Evolutionary conservation across 208 protist genomes (phyloP).

Genomic region (Porcisia deanei): DNA sequence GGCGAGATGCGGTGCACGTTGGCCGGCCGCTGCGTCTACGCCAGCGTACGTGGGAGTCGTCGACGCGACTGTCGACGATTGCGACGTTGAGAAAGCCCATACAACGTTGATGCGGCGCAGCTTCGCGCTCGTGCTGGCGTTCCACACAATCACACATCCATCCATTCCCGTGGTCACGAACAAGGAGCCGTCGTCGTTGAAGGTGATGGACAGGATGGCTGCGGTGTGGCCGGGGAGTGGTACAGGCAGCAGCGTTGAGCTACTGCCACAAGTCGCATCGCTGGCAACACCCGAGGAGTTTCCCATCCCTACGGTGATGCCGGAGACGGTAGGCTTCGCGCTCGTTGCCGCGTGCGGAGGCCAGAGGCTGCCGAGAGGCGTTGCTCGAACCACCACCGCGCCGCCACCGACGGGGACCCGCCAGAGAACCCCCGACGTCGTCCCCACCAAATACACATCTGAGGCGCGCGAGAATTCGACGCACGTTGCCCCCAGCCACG

Average conservation of each 20-base stretch:
- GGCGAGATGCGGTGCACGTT: slow-evolving; percentile 34
- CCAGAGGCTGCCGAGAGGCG: slow-evolving; percentile 38
- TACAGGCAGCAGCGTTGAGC: slow-evolving; percentile 12
- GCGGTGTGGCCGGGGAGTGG: slow-evolving; percentile 48
- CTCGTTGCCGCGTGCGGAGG: slow-evolving; percentile 11
- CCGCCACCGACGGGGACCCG: slow-evolving; percentile 29
- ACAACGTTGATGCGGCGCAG: slow-evolving; percentile 47
- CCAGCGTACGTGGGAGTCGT: background rate
- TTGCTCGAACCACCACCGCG: slow-evolving; percentile 18
- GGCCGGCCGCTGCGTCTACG: background rate
- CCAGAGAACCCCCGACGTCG: slow-evolving; percentile 46
- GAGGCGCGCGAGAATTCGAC: slow-evolving; percentile 45
- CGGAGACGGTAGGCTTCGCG: background rate
- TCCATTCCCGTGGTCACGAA: slow-evolving; percentile 52
- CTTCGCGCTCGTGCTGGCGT: slow-evolving; percentile 42
- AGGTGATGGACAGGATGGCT: slow-evolving; percentile 44
- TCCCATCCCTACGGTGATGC: background rate
- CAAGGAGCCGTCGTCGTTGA: slow-evolving; percentile 55
- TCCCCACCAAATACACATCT: slow-evolving; percentile 55
- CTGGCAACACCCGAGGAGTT: background rate
- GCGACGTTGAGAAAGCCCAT: slow-evolving; percentile 11
- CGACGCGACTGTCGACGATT: background rate
- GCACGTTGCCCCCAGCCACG: slow-evolving; percentile 33
- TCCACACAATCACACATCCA: slow-evolving; percentile 60
- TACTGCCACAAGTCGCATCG: background rate